phyloP scores from a whole-genome alignment of 2,329 filamentous ascomycete genomes.

The Pseudopyricularia cyperi region DNA sequence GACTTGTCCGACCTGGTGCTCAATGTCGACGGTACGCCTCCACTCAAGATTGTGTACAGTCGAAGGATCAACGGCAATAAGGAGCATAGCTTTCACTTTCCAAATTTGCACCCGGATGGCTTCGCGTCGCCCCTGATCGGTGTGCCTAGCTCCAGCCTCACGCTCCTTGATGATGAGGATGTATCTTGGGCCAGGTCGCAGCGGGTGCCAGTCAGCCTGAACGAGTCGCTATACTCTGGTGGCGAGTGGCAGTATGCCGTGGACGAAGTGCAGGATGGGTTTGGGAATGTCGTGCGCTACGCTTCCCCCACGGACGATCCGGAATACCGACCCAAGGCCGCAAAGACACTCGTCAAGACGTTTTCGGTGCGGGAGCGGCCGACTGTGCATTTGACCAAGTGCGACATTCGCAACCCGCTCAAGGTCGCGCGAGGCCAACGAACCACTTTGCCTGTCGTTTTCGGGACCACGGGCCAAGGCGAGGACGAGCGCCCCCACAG shows the following conservation, averaged over 20 bases:
- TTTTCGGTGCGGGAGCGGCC: conserved; percentile 85
- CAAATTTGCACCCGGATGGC: conserved; percentile 85
- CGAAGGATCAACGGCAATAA: conserved; percentile 66
- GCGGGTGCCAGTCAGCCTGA: conserved; percentile 67
- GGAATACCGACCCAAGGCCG: conserved; percentile 43
- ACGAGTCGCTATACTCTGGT: conserved; percentile 70
- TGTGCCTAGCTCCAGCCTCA: conserved; percentile 30
- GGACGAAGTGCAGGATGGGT: conserved; percentile 82
- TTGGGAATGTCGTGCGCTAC: conserved; percentile 78
- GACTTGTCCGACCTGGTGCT: conserved; percentile 79
- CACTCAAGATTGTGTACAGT: conserved; percentile 85
- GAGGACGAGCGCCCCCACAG: conserved; percentile 53
- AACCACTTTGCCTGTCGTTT: conserved; percentile 57
- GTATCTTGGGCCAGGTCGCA: conserved; percentile 70
- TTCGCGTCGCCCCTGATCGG: conserved; percentile 66
- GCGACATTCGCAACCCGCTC: conserved; percentile 67
- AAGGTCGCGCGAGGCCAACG: conserved; percentile 67
- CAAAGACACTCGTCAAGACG: conserved; percentile 54
- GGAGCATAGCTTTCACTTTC: conserved; percentile 75
- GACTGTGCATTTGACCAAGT: conserved; percentile 55
- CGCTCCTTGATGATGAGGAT: conserved; percentile 48
- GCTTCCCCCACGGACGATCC: conserved; percentile 51
- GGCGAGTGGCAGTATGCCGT: conserved; percentile 85
- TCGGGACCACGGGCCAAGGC: conserved; percentile 46
- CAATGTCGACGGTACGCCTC: conserved; percentile 77